Evolutionary conservation across 352 stramenopile species (phyloP).

Genomic region (Blastocystis sp.): DNA sequence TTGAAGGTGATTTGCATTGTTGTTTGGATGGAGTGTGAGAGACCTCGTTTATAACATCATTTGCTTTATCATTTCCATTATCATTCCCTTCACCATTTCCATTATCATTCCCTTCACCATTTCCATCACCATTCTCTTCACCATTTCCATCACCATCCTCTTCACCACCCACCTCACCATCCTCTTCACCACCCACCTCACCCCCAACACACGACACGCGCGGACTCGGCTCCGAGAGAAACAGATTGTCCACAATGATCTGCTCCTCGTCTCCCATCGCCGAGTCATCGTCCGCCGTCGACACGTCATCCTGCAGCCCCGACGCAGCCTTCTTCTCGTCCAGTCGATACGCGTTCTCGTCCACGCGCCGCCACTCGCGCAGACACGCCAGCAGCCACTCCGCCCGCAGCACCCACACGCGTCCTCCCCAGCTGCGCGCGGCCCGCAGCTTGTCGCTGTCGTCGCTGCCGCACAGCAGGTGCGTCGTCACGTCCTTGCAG

Average conservation of each 20-base stretch:
- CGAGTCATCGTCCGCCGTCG: too few relatives aligned
- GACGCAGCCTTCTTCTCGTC: not conserved
- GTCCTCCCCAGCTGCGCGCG: not conserved
- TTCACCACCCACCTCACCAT: not conserved
- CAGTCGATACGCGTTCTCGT: not conserved
- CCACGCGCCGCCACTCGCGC: not conserved
- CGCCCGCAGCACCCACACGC: not conserved
- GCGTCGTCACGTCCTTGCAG: constrained; percentile 15
- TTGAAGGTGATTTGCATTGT: too few relatives aligned
- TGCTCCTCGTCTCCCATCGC: not conserved
- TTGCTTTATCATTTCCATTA: too few relatives aligned
- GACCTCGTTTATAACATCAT: too few relatives aligned
- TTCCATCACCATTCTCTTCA: too few relatives aligned
- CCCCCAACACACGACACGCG: too few relatives aligned
- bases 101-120: too few relatives aligned
- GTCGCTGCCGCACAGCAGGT: constrained; percentile 14
- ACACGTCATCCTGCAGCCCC: too few relatives aligned
- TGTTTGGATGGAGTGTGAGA: too few relatives aligned
- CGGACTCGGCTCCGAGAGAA: too few relatives aligned
- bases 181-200: not conserved
- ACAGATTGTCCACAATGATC: not conserved
- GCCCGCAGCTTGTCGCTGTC: not conserved
- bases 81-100: too few relatives aligned
- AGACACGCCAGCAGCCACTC: constrained; percentile 44
- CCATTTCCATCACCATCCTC: not conserved